Percentiles rank a stretch among this genome's conserved stretches.
These are phyloP conservation scores for Diaporthe humulicola DNA, from an alignment of 2,329 filamentous ascomycete species.

Conservation along the genomic window DNA sequence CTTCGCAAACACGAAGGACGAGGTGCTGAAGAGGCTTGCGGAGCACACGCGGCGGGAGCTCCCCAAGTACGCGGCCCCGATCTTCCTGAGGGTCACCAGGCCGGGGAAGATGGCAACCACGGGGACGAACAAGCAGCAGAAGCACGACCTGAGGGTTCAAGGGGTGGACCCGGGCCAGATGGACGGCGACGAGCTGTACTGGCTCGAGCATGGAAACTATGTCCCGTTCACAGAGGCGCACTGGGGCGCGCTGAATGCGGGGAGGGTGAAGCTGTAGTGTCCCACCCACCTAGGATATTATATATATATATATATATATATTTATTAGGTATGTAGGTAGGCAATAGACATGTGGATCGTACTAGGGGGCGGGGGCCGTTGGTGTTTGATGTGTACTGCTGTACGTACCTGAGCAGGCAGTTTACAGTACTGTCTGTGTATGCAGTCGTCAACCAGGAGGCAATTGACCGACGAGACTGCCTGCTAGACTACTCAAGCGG, in stretches of 20 bases:
- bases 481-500: too few relatives aligned
- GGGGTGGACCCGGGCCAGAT: conserved; percentile 78
- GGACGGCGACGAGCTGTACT: conserved; percentile 66
- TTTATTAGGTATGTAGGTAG: not conserved
- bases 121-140: conserved; percentile 92
- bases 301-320: too few relatives aligned
- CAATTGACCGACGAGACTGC: too few relatives aligned
- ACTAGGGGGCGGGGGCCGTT: too few relatives aligned
- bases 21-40: conserved; percentile 71
- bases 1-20: conserved; percentile 51
- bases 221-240: conserved; percentile 75
- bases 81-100: conserved; percentile 79
- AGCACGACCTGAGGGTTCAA: conserved; percentile 77
- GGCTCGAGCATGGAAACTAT: conserved; percentile 77
- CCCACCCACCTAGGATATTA: too few relatives aligned
- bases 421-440: too few relatives aligned
- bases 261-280: conserved; percentile 73
- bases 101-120: conserved; percentile 74
- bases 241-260: conserved; percentile 77
- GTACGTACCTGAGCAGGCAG: not conserved
- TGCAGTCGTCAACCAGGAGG: too few relatives aligned
- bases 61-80: conserved; percentile 80
- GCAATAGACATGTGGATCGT: not conserved
- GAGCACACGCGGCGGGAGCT: conserved; percentile 68
- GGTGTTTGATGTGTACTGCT: not conserved